Percentiles rank a stretch among this genome's conserved stretches.
Evolutionary conservation across 192 early-diverging fungal genomes (phyloP).

Genomic region (Spizellomyces punctatus): DNA sequence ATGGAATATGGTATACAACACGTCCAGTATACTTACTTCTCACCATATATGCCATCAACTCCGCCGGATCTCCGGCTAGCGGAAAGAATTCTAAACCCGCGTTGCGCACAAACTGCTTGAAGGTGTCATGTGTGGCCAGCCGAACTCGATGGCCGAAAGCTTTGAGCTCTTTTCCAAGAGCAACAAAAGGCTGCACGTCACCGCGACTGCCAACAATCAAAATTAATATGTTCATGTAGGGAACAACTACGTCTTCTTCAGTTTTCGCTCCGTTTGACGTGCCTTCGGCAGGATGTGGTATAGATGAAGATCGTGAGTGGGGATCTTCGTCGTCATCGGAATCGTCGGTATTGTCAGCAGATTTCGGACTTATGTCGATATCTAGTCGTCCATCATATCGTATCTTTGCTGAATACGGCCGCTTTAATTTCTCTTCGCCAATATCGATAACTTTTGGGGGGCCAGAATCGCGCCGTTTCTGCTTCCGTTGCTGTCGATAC

Average conservation of each 20-base stretch:
- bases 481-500: neutral
- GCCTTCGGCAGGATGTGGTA: neutral
- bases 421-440: neutral
- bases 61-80: conserved; percentile 65
- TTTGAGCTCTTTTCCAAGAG: conserved; percentile 66
- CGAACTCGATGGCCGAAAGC: conserved; percentile 64
- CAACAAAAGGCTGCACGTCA: conserved; percentile 76
- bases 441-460: neutral
- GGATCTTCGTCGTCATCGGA: neutral
- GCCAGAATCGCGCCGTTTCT: neutral
- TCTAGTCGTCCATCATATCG: neutral
- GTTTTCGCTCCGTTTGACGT: neutral
- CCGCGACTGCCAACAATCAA: conserved; percentile 76
- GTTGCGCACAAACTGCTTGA: conserved; percentile 62
- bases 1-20: too few species aligned
- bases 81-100: conserved; percentile 70
- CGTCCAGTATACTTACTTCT: neutral
- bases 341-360: neutral
- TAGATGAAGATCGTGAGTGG: neutral
- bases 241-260: neutral
- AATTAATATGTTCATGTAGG: neutral
- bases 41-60: conserved; percentile 66
- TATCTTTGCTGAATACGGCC: neutral
- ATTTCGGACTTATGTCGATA: neutral
- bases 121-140: conserved; percentile 72